phyloP scores from a whole-genome alignment of 495 filamentous ascomycete genomes.

The Talaromyces trachyspermus region DNA sequence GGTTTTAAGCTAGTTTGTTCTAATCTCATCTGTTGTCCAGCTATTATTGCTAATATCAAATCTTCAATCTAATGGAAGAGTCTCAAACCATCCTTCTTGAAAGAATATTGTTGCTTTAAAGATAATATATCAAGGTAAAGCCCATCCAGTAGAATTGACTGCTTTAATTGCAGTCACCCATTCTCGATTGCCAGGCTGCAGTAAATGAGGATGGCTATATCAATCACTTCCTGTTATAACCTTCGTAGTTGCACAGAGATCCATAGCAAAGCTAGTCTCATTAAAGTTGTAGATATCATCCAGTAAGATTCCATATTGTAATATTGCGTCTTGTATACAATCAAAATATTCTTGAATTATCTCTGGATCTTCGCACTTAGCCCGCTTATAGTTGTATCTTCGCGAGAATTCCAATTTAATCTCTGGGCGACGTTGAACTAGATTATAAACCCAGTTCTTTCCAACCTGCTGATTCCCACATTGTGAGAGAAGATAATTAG shows the following conservation, averaged over 20 bases:
- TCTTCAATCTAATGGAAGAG: no score
- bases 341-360: slow-evolving; percentile 26
- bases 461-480: no score
- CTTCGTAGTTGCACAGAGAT: slow-evolving; percentile 20
- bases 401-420: no score
- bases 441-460: neutral
- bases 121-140: slow-evolving; percentile 21
- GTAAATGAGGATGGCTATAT: slow-evolving; percentile 11
- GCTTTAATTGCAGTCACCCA: slow-evolving; percentile 30
- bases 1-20: no score
- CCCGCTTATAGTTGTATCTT: no score
- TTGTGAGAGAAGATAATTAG: slow-evolving; percentile 21
- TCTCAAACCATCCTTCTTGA: no score
- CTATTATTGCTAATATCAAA: no score
- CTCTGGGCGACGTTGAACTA: slow-evolving; percentile 15
- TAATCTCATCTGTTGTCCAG: no score
- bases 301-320: slow-evolving; percentile 25
- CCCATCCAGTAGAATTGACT: no score
- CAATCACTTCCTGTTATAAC: slow-evolving; percentile 25
- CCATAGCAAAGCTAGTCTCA: slow-evolving; percentile 34
- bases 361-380: slow-evolving; percentile 29
- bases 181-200: slow-evolving; percentile 30
- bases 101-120: slow-evolving; percentile 16
- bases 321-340: slow-evolving; percentile 24
- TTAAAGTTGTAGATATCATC: slow-evolving; percentile 41